phyloP scores from a whole-genome alignment of 2,329 filamentous ascomycete genomes.

The Catunica adiposa region DNA sequence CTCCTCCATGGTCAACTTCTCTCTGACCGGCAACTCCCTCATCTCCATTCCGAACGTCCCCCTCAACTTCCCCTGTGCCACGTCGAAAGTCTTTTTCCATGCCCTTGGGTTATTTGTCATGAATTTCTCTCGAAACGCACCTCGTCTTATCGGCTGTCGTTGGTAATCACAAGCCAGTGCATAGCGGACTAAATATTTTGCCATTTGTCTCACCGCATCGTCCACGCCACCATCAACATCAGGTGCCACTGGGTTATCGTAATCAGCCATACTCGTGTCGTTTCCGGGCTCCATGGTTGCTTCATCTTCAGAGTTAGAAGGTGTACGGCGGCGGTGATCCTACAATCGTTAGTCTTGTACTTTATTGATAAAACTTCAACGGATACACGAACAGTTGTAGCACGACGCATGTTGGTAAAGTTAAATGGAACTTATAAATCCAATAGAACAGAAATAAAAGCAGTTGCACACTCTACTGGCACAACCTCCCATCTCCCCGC shows the following conservation, averaged over 20 bases:
- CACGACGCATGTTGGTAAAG: too few relatives aligned
- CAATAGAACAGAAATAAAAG: too few relatives aligned
- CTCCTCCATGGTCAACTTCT: conserved; percentile 67
- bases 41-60: conserved; percentile 83
- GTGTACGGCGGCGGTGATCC: not conserved
- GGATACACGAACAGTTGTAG: too few relatives aligned
- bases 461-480: not conserved
- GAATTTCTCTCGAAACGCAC: conserved; percentile 50
- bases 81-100: conserved; percentile 62
- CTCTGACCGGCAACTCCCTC: conserved; percentile 61
- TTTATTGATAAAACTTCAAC: too few relatives aligned
- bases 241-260: not conserved
- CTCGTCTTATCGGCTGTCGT: conserved; percentile 40
- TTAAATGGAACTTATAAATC: too few relatives aligned
- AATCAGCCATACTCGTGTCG: not conserved
- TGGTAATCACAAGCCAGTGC: conserved; percentile 50
- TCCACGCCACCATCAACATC: conserved; percentile 18
- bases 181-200: conserved; percentile 53
- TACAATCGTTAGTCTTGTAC: not conserved
- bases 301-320: not conserved
- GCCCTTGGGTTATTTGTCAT: conserved; percentile 51
- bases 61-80: conserved; percentile 56
- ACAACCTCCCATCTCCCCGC: not conserved
- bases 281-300: not conserved
- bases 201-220: conserved; percentile 25